Conservation (phyloP, 2,329 filamentous ascomycete species). For the Stemphylium vesicarium region DNA sequence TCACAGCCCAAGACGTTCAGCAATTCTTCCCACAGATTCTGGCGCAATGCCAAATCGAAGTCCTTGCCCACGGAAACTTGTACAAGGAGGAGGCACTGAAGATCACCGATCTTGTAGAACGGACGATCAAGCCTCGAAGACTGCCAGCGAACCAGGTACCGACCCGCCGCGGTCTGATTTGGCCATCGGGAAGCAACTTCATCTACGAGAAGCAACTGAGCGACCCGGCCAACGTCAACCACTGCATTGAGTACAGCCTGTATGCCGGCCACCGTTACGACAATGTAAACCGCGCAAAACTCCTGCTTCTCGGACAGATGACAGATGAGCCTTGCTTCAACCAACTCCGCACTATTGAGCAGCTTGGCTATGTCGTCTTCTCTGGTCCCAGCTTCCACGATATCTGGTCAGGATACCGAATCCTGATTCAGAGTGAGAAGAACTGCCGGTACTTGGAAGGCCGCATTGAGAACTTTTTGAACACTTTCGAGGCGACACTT, state of each 20-base stretch:
- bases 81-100: slow-evolving; percentile 92
- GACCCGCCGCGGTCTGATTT: slow-evolving; percentile 74
- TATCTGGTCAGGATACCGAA: slow-evolving; percentile 77
- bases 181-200: slow-evolving; percentile 81
- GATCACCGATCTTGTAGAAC: slow-evolving; percentile 82
- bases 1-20: slow-evolving; percentile 76
- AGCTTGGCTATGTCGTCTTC: slow-evolving; percentile 96
- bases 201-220: slow-evolving; percentile 81
- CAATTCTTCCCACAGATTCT: slow-evolving; percentile 81
- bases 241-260: slow-evolving; percentile 59
- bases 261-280: slow-evolving; percentile 60
- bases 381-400: slow-evolving; percentile 77
- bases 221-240: slow-evolving; percentile 81
- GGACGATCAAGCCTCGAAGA: slow-evolving; percentile 73
- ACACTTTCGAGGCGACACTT: slow-evolving; percentile 68
- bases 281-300: slow-evolving; percentile 73
- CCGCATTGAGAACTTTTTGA: slow-evolving; percentile 85
- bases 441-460: slow-evolving; percentile 82
- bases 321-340: slow-evolving; percentile 93
- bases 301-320: slow-evolving; percentile 85
- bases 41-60: slow-evolving; percentile 83
- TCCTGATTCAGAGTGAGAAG: slow-evolving; percentile 93
- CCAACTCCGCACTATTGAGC: slow-evolving; percentile 93
- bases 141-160: slow-evolving; percentile 82
- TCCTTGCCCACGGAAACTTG: slow-evolving; percentile 88